Evolutionary conservation across 163 green algal species (phyloP).

Genomic region (Scenedesmus sp.): DNA sequence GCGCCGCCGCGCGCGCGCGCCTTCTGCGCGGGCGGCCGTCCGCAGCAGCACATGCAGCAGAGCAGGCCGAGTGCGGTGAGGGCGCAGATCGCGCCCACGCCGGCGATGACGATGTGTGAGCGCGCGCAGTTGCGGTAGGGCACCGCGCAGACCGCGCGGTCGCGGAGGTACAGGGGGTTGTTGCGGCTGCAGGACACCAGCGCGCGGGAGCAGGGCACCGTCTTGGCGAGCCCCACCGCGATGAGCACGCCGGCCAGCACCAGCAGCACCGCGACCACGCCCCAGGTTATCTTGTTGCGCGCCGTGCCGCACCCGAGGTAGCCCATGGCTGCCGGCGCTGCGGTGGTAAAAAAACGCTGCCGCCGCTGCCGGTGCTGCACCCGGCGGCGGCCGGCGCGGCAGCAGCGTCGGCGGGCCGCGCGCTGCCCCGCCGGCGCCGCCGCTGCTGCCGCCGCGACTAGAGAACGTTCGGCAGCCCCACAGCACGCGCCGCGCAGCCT

Average conservation of each 20-base stretch:
- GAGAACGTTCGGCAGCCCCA: no score
- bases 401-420: no score
- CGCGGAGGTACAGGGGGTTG: not conserved
- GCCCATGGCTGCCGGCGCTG: conserved; percentile 15
- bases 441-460: no score
- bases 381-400: no score
- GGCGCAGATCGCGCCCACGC: not conserved
- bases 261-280: conserved; percentile 7
- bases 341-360: not conserved
- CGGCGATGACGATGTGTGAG: not conserved
- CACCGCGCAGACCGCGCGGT: not conserved
- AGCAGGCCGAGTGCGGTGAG: not conserved
- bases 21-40: not conserved
- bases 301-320: conserved; percentile 28
- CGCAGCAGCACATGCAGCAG: conserved; percentile 35
- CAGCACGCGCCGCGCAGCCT: no score
- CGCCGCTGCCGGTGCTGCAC: not conserved
- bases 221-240: not conserved
- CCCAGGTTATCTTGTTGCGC: conserved; percentile 24
- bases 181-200: not conserved
- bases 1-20: no score
- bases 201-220: not conserved
- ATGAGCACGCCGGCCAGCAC: not conserved
- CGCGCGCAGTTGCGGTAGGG: not conserved
- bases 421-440: no score